Evolutionary conservation across 306 rosid species (phyloP), one percentile per base, ranked within the genome.

Genomic region (Dicorynia guianensis): DNA sequence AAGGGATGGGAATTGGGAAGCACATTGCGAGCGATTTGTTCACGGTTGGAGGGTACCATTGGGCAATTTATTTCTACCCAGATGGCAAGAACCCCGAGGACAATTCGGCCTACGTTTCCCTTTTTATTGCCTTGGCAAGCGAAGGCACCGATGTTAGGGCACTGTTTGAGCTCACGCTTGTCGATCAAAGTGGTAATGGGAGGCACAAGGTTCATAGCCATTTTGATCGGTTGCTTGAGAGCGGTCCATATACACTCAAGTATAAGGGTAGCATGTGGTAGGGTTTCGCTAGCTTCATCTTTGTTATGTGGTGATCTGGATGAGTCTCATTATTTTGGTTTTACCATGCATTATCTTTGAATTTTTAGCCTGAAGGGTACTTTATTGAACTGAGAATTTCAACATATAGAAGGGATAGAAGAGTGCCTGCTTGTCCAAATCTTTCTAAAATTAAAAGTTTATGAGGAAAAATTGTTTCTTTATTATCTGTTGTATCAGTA

Each of bases 231-330:
- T 84, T 92, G 12, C 93, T 92, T 5, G 97, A 92, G 75, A 81
- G 96, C n/a, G 97, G 96, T 50, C 93, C 97, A 2, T 88, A 90
- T 54, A 90, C 93, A 1, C 90, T 93, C 80, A 93, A 93, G 81
- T 90, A 90, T 59, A 81, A 91, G 69, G 96, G 97, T 15, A 93
- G 97, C 77, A 90, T 93, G 97, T 93, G 97, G 96, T 92, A 76
- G 15, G 97, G 71, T 71, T 83, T 75, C 11, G 5, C 3, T 18
- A 19, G 5, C 9, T 4, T 4, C 3, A 17, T 49, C 50, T 50
- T 48, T 4, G 8, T 36, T 11, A 7, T 55, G 13, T 9, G 11
- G 35, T 3, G 14, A 11, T 40, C 5, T 14, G 48, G 6, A 3
- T n/a, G 5, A 9, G 36, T 67, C 4, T 56, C 8, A 1, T 10